phyloP scores from a whole-genome alignment of 805 yeast genomes.

The Lachancea nothofagi region DNA sequence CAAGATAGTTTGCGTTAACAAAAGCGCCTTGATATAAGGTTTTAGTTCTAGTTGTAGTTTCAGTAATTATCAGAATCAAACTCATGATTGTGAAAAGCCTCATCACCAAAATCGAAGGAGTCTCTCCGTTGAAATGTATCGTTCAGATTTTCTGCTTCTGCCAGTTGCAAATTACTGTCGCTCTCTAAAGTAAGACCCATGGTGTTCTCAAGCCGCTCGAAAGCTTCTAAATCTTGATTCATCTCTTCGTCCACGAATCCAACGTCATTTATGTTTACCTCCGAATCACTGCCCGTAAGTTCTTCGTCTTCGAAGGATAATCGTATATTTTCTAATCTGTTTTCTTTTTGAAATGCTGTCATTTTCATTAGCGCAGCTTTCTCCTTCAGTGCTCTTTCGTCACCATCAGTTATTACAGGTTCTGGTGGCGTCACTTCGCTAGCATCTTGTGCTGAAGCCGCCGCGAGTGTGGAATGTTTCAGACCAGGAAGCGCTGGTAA shows the following conservation, averaged over 20 bases:
- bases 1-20: too few species aligned
- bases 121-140: slow-evolving; percentile 31
- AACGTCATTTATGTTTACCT: slow-evolving; percentile 7
- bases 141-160: slow-evolving; percentile 30
- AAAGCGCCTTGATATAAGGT: not conserved
- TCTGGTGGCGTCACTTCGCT: slow-evolving; percentile 33
- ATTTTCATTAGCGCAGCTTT: slow-evolving; percentile 37
- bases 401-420: slow-evolving; percentile 33
- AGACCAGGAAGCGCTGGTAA: slow-evolving; percentile 26
- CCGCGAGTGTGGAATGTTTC: slow-evolving; percentile 18
- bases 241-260: slow-evolving; percentile 11
- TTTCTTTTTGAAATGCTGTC: slow-evolving; percentile 34
- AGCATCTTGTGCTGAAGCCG: slow-evolving; percentile 13
- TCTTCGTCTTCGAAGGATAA: slow-evolving; percentile 27
- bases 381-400: slow-evolving; percentile 19
- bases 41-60: not conserved
- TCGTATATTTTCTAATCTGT: slow-evolving; percentile 26
- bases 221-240: slow-evolving; percentile 7
- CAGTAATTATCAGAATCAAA: slow-evolving; percentile 2
- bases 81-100: slow-evolving; percentile 1
- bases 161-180: slow-evolving; percentile 16
- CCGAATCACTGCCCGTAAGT: slow-evolving; percentile 4
- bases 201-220: not conserved
- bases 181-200: slow-evolving; percentile 4
- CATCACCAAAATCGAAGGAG: slow-evolving; percentile 26